phyloP scores from a whole-genome alignment of 1,284 basidiomycete species.

The Papiliotrema fonsecae region DNA sequence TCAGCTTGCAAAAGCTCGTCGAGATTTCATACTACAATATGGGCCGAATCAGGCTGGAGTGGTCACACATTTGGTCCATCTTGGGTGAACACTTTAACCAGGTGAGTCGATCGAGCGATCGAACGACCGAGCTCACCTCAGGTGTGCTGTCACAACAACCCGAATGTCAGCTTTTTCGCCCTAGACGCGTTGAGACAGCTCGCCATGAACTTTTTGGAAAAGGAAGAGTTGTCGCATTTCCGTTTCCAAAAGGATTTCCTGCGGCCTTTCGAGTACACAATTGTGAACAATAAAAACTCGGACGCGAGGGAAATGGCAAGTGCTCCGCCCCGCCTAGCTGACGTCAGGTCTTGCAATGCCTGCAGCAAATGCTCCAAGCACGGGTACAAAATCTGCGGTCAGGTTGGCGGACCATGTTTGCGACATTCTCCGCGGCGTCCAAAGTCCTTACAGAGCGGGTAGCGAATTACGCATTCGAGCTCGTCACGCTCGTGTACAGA shows the following conservation, averaged over 20 bases:
- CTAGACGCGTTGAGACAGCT: slow-evolving; percentile 96
- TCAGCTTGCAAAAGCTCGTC: slow-evolving; percentile 97
- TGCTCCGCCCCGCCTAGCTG: slow-evolving; percentile 4
- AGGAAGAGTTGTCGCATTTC: slow-evolving; percentile 96
- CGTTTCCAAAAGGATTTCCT: slow-evolving; percentile 99
- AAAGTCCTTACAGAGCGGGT: slow-evolving; percentile 94
- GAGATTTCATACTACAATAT: slow-evolving; percentile 99
- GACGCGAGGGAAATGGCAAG: slow-evolving; percentile 94
- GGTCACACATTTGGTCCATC: slow-evolving; percentile 97
- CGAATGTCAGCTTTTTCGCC: slow-evolving; percentile 94
- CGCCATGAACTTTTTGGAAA: slow-evolving; percentile 97
- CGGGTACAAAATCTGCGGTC: slow-evolving; percentile 92
- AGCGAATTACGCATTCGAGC: slow-evolving; percentile 90
- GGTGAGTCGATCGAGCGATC: slow-evolving; percentile 50
- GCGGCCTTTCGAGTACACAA: slow-evolving; percentile 96
- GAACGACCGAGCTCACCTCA: slow-evolving; percentile 26
- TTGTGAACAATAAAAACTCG: slow-evolving; percentile 91
- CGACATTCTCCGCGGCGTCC: slow-evolving; percentile 93
- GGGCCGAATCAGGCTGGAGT: slow-evolving; percentile 95
- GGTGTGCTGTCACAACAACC: slow-evolving; percentile 98
- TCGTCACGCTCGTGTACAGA: slow-evolving; percentile 84
- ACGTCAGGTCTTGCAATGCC: slow-evolving; percentile 81
- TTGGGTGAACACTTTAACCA: slow-evolving; percentile 99
- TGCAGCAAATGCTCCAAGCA: slow-evolving; percentile 98
- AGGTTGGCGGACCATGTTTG: slow-evolving; percentile 99